Base-by-base conservation (phyloP, 2,329 filamentous ascomycete genomes). In the Corniculantispora saksenae region DNA sequence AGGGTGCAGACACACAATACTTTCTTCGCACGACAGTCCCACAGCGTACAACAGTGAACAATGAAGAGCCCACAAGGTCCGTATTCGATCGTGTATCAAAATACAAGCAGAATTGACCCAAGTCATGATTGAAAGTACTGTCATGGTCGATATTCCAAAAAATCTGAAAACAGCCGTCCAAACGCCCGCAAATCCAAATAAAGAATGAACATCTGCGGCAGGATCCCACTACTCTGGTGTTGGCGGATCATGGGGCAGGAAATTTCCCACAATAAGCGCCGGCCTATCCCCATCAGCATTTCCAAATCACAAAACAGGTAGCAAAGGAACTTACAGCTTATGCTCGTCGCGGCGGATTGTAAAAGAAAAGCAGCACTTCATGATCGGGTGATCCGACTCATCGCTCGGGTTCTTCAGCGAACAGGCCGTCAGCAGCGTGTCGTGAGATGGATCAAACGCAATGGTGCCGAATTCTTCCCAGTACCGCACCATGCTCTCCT, bases 381-480 rank as follows among this genome's bases (percentile, higher is more conserved):
- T 89, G 47, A 91, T 88, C 23, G 90, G 87, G 62, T 90, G 86
- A 53, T 87, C 87, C 3, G 89, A 88, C 66, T 85, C 85, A 59
- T 88, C 83, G 68, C 88, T 86, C 3, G 92, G 94, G 70, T 89
- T 94, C 78, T 97, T 97, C 67, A 99, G 80, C 13, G 92, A 91
- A 75, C 95, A 99, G 69, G 92, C 94, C 25, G 95, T 99, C 70
- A 99, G 82, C 72, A 99, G 92, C 25, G 94, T 96, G 76, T 99
- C 97, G 75, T 98, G 95, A 12, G 88, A 89, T 65, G 90, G 88
- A 74, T 99, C 95, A 77, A 99, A 99, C 12, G 95, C 96, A 72
- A 99, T 98, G 6, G 93, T 94, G 59, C 94, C 94, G 74, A 99
- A 99, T 73, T 99, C 97, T 78, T 99, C 95, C 95, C 95, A 99